phyloP scores from a whole-genome alignment of 2,329 filamentous ascomycete species.

The Biscogniauxia sp. region DNA sequence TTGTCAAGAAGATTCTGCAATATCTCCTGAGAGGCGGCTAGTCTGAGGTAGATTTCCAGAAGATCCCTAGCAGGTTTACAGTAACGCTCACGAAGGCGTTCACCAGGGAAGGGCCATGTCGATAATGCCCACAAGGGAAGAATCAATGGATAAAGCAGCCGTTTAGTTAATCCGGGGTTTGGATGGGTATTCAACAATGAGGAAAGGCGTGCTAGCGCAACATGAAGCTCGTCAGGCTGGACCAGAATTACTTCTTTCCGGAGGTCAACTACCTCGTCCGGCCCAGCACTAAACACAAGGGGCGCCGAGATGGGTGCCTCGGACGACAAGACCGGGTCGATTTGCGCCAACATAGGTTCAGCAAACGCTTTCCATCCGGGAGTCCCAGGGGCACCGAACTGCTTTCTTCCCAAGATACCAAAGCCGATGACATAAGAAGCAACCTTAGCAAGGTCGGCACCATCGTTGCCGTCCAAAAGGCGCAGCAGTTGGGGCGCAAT shows the following conservation, averaged over 20 bases:
- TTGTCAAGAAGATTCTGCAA: slow-evolving; percentile 50
- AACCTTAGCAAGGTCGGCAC: slow-evolving; percentile 55
- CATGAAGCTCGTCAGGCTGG: slow-evolving; percentile 43
- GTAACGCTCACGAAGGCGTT: slow-evolving; percentile 37
- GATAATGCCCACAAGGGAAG: slow-evolving; percentile 63
- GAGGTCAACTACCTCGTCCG: slow-evolving; percentile 45
- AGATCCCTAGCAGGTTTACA: slow-evolving; percentile 48
- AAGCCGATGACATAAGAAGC: slow-evolving; percentile 63
- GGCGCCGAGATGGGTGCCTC: slow-evolving; percentile 18
- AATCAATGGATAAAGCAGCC: slow-evolving; percentile 58
- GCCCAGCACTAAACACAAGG: slow-evolving; percentile 27
- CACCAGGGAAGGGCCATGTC: slow-evolving; percentile 44
- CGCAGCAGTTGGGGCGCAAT: slow-evolving; percentile 60
- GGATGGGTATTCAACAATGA: slow-evolving; percentile 61
- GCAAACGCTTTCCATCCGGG: slow-evolving; percentile 64
- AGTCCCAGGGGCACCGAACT: slow-evolving; percentile 60
- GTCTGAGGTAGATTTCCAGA: slow-evolving; percentile 55
- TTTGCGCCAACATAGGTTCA: slow-evolving; percentile 51
- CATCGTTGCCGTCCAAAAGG: slow-evolving; percentile 60
- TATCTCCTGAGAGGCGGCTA: slow-evolving; percentile 52
- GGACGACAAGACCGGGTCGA: slow-evolving; percentile 44
- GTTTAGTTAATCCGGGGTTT: slow-evolving; percentile 62
- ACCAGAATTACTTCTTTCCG: slow-evolving; percentile 45
- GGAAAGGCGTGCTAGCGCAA: slow-evolving; percentile 53
- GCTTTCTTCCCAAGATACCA: slow-evolving; percentile 63